phyloP scores from a whole-genome alignment of 2,329 filamentous ascomycete species.

The Aspergillus sp. region DNA sequence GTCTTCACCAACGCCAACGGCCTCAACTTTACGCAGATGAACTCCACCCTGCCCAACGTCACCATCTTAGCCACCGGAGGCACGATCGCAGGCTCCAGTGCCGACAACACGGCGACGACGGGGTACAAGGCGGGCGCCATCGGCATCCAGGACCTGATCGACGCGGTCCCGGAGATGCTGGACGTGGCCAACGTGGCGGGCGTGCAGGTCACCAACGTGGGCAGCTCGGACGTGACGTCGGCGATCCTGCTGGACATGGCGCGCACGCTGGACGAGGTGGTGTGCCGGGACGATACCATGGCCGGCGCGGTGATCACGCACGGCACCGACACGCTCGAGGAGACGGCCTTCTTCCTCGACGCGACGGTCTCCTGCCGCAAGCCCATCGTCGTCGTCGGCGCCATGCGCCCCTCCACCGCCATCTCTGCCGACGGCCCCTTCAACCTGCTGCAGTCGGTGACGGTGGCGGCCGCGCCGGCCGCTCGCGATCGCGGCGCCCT shows the following conservation, averaged over 20 bases:
- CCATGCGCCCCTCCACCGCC: slow-evolving; percentile 63
- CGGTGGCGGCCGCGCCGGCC: slow-evolving; percentile 49
- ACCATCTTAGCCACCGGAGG: slow-evolving; percentile 26
- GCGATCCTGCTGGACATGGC: slow-evolving; percentile 22
- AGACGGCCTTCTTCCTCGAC: slow-evolving; percentile 64
- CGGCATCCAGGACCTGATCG: slow-evolving; percentile 23
- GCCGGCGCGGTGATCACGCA: slow-evolving; percentile 52
- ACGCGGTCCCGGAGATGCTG: slow-evolving; percentile 25
- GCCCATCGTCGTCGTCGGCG: slow-evolving; percentile 60
- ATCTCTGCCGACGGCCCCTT: slow-evolving; percentile 63
- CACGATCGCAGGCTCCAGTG: slow-evolving; percentile 25
- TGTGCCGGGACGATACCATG: slow-evolving; percentile 25
- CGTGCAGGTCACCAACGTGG: slow-evolving; percentile 27
- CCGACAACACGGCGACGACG: slow-evolving; percentile 25
- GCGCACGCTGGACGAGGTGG: slow-evolving; percentile 17
- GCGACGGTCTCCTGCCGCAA: slow-evolving; percentile 57
- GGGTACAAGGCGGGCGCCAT: slow-evolving; percentile 25
- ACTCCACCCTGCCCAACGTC: slow-evolving; percentile 24
- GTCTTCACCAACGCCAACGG: slow-evolving; percentile 25
- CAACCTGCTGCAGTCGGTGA: slow-evolving; percentile 62
- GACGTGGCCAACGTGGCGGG: slow-evolving; percentile 27
- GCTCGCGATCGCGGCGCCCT: slow-evolving; percentile 56
- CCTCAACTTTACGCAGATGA: slow-evolving; percentile 26
- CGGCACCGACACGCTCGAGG: slow-evolving; percentile 65
- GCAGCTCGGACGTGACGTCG: slow-evolving; percentile 24